Conservation (phyloP, 352 stramenopile species). For the Elongisporangium undulatum region DNA sequence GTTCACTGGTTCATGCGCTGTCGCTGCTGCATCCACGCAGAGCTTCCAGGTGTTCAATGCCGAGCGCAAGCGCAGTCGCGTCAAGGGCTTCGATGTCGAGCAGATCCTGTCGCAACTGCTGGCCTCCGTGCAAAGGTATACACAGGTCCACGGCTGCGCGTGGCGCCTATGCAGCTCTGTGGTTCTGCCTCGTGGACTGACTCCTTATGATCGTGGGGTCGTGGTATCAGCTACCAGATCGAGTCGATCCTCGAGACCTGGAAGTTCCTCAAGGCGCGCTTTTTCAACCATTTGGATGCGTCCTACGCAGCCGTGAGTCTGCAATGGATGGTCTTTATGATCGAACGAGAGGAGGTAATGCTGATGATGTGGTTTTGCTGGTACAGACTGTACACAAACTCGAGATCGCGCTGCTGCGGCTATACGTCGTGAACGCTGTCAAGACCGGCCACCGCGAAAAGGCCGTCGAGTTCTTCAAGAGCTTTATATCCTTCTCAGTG, state of each 20-base stretch:
- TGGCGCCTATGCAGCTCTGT: neutral
- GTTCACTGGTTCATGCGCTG: neutral
- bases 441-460: conserved; percentile 68
- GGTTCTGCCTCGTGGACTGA: conserved; percentile 3
- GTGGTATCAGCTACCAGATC: conserved; percentile 58
- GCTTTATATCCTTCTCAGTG: conserved; percentile 34
- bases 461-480: conserved; percentile 70
- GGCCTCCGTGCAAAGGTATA: conserved; percentile 47
- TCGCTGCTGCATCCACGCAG: conserved; percentile 15
- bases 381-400: conserved; percentile 60
- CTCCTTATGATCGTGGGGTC: conserved; percentile 3
- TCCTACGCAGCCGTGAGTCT: conserved; percentile 53
- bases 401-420: conserved; percentile 56
- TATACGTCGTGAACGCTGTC: conserved; percentile 77
- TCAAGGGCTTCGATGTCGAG: conserved; percentile 72
- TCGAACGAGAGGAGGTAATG: neutral
- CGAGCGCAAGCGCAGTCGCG: conserved; percentile 70
- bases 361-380: conserved; percentile 5
- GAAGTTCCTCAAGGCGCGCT: conserved; percentile 73
- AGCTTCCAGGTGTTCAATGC: conserved; percentile 74
- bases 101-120: conserved; percentile 73
- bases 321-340: neutral
- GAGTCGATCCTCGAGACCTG: conserved; percentile 75
- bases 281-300: conserved; percentile 75
- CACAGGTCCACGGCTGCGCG: neutral